A percentile compares a stretch with the other conserved stretches of the same genome.
Conservation (phyloP, 495 filamentous ascomycete genomes). For the Barbatosphaeria neglecta region DNA sequence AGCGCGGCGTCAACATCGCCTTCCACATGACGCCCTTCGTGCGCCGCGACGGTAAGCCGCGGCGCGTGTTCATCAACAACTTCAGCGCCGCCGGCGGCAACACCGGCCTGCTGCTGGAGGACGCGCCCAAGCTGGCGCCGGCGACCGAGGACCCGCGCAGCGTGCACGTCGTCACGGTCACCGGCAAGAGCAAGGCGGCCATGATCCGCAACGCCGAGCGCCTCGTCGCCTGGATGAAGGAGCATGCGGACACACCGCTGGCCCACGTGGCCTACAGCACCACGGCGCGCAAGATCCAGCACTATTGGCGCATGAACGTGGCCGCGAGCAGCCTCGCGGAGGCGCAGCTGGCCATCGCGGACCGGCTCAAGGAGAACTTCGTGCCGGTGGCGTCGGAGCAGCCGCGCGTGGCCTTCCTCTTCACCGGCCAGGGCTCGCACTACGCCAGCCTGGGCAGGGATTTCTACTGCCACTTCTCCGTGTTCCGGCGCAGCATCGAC, state of each 20-base stretch:
- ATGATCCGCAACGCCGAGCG: slow-evolving; percentile 41
- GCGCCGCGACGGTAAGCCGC: slow-evolving; percentile 45
- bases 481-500: slow-evolving; percentile 61
- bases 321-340: slow-evolving; percentile 38
- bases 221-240: slow-evolving; percentile 40
- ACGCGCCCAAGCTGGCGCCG: slow-evolving; percentile 24
- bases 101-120: slow-evolving; percentile 51
- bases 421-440: slow-evolving; percentile 61
- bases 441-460: slow-evolving; percentile 60
- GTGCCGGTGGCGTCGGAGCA: slow-evolving; percentile 32
- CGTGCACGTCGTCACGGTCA: slow-evolving; percentile 43
- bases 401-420: slow-evolving; percentile 52
- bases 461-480: slow-evolving; percentile 49
- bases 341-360: slow-evolving; percentile 26
- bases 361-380: slow-evolving; percentile 34
- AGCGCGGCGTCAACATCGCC: slow-evolving; percentile 62
- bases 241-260: slow-evolving; percentile 39
- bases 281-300: slow-evolving; percentile 75
- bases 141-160: slow-evolving; percentile 33
- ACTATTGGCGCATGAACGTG: slow-evolving; percentile 59
- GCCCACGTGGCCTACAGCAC: slow-evolving; percentile 64
- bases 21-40: slow-evolving; percentile 51
- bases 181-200: slow-evolving; percentile 46
- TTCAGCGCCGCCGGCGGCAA: slow-evolving; percentile 62
- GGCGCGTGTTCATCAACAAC: slow-evolving; percentile 58